phyloP scores from a whole-genome alignment of 192 early-diverging fungal species.

The Obelidium mucronatum region DNA sequence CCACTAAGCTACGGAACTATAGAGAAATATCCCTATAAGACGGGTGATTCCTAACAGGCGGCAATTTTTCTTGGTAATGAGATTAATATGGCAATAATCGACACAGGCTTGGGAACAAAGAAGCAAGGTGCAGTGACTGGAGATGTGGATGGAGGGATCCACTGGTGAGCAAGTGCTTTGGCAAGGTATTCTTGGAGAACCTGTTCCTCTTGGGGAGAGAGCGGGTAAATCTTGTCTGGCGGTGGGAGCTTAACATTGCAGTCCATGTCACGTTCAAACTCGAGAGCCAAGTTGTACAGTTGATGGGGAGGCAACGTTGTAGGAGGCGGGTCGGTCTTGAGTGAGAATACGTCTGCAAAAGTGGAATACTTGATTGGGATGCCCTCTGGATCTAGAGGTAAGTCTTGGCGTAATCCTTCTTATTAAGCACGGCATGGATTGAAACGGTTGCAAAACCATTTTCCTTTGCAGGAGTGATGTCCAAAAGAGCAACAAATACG shows the following conservation, averaged over 20 bases:
- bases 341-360: neutral
- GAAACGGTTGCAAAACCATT: no score
- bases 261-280: no score
- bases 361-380: no score
- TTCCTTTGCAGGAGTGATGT: no score
- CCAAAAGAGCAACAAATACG: no score
- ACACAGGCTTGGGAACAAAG: constrained; percentile 52
- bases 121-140: constrained; percentile 42
- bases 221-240: constrained; percentile 2
- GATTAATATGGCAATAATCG: constrained; percentile 53
- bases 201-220: no score
- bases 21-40: no score
- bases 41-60: no score
- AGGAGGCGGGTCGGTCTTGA: no score
- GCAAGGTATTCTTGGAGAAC: constrained; percentile 20
- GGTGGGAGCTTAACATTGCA: neutral
- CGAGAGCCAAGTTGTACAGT: neutral
- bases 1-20: no score
- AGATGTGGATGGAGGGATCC: constrained; percentile 28
- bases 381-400: neutral
- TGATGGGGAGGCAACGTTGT: constrained; percentile 5
- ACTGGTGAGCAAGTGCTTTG: constrained; percentile 26
- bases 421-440: no score
- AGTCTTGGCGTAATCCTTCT: no score
- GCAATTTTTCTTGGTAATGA: constrained; percentile 43